phyloP scores from a whole-genome alignment of 2,329 filamentous ascomycete species.

The Venturia pyrina region DNA sequence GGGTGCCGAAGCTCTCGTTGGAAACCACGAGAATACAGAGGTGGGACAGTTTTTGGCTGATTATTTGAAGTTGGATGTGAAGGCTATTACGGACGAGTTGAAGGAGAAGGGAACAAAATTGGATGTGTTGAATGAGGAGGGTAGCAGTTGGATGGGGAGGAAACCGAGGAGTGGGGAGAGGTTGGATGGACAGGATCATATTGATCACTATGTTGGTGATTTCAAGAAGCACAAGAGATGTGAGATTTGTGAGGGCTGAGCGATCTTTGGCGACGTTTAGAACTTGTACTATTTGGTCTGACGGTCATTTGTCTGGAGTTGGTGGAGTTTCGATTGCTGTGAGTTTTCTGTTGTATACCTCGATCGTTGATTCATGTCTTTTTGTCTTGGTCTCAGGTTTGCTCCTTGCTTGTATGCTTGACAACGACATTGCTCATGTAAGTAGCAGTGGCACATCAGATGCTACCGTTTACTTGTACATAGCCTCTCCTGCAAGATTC shows the following conservation, averaged over 20 bases:
- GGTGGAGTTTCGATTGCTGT: no score
- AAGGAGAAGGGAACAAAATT: slow-evolving; percentile 40
- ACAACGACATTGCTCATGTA: no score
- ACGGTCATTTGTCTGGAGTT: no score
- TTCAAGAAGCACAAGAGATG: slow-evolving; percentile 18
- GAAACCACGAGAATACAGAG: slow-evolving; percentile 93
- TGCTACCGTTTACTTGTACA: no score
- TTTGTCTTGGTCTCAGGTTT: no score
- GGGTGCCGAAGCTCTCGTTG: slow-evolving; percentile 53
- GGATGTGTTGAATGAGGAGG: slow-evolving; percentile 21
- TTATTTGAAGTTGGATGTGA: slow-evolving; percentile 73
- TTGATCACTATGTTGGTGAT: slow-evolving; percentile 19
- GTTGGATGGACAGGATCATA: slow-evolving; percentile 37
- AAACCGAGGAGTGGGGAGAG: slow-evolving; percentile 31
- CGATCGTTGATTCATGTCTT: no score
- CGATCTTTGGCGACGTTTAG: not conserved
- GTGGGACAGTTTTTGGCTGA: slow-evolving; percentile 70
- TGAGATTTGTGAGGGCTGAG: slow-evolving; percentile 11
- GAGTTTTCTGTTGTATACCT: no score
- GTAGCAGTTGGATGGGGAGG: slow-evolving; percentile 33
- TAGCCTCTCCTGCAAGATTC: no score
- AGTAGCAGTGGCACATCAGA: no score
- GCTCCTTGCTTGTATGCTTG: no score
- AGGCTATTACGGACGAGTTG: slow-evolving; percentile 67
- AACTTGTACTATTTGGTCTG: no score